These are phyloP conservation scores for Saccharomycopsis sp. DNA, from an alignment of 805 yeast species.

Conservation along the genomic window DNA sequence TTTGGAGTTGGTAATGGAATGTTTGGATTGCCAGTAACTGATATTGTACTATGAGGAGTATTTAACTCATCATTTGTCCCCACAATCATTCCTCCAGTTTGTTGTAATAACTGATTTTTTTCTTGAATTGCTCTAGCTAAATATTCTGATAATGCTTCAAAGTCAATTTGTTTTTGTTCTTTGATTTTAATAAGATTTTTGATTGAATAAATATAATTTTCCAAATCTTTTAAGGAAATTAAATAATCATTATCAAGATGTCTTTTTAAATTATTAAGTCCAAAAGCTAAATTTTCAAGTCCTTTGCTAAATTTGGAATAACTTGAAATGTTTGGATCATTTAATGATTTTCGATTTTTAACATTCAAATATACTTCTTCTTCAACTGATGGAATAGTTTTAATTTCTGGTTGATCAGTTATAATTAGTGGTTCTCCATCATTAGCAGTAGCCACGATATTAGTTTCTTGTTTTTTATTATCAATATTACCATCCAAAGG, in stretches of 20 bases:
- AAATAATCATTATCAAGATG: slow-evolving; percentile 70
- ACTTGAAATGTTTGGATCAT: slow-evolving; percentile 23
- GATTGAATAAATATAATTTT: slow-evolving; percentile 62
- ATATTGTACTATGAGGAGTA: slow-evolving; percentile 11
- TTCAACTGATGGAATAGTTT: slow-evolving; percentile 3
- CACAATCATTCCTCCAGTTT: slow-evolving; percentile 1
- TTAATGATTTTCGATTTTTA: slow-evolving; percentile 18
- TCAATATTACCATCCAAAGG: neutral
- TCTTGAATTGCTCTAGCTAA: slow-evolving; percentile 62
- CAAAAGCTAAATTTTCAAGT: slow-evolving; percentile 32
- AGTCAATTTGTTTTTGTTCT: slow-evolving; percentile 85
- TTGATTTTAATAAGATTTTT: slow-evolving; percentile 67
- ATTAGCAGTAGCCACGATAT: neutral
- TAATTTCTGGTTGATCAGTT: slow-evolving; percentile 3
- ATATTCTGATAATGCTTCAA: slow-evolving; percentile 77
- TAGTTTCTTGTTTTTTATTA: neutral
- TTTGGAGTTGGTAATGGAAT: slow-evolving; percentile 16
- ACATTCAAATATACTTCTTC: slow-evolving; percentile 16
- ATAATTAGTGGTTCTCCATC: neutral
- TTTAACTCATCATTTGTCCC: slow-evolving; percentile 4
- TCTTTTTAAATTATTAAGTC: slow-evolving; percentile 34
- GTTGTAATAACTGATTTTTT: slow-evolving; percentile 35
- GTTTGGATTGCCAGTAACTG: slow-evolving; percentile 13
- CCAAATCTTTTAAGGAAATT: slow-evolving; percentile 75
- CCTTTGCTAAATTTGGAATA: slow-evolving; percentile 35